These are phyloP conservation scores for Hericium rajendrae DNA, from an alignment of 768 basidiomycete species.

Conservation along the genomic window DNA sequence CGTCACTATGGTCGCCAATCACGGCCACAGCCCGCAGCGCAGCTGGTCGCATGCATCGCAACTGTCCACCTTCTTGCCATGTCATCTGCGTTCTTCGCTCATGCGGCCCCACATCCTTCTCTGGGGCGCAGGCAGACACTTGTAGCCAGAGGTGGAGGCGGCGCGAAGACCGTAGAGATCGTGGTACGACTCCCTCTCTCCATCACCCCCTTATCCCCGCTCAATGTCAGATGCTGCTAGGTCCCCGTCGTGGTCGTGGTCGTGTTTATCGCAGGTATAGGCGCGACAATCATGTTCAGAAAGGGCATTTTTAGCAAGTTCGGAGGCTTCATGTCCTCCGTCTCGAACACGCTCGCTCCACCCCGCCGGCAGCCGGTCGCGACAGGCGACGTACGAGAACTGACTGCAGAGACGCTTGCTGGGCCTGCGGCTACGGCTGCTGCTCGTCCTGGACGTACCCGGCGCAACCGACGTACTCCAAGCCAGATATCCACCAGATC, in stretches of 20 bases:
- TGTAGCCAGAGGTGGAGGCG: background rate
- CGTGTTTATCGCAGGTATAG: conserved; percentile 1
- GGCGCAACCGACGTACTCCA: conserved; percentile 52
- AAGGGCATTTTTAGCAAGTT: background rate
- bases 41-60: background rate
- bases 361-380: background rate
- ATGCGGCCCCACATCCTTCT: background rate
- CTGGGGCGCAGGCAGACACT: background rate
- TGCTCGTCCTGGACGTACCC: conserved; percentile 13
- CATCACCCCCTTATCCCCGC: background rate
- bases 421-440: conserved; percentile 4
- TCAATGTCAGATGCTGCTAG: background rate
- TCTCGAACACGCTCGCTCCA: background rate
- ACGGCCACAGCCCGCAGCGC: background rate
- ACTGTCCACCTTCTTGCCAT: background rate
- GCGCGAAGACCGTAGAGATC: background rate
- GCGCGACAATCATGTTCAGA: conserved; percentile 1
- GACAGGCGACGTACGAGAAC: conserved; percentile 4
- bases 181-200: background rate
- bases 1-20: background rate
- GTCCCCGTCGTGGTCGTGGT: conserved; percentile 7
- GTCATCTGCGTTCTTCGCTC: background rate
- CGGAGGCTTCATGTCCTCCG: background rate
- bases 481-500: conserved; percentile 76
- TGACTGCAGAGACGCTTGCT: conserved; percentile 12